Evolutionary conservation across 352 stramenopile species (phyloP).

Genomic region (Globisporangium acanthophoron): DNA sequence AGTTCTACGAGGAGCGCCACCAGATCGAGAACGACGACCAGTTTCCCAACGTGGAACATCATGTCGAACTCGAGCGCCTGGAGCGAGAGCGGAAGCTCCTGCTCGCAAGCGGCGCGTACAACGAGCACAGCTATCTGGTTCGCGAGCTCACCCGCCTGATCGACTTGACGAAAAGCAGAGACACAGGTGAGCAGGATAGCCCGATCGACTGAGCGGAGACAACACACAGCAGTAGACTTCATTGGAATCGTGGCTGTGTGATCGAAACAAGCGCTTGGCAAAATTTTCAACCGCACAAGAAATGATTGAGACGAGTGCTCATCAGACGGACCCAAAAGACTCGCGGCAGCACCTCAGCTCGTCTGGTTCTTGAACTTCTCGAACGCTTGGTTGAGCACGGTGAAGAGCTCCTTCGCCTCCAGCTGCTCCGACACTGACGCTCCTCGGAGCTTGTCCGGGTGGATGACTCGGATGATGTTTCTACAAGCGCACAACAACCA

Average conservation of each 20-base stretch:
- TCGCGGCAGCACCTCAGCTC: conserved; percentile 6
- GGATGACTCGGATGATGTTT: conserved; percentile 84
- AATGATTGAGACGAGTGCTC: not conserved
- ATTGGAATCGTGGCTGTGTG: not conserved
- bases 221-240: not conserved
- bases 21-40: conserved; percentile 11
- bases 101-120: conserved; percentile 53
- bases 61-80: conserved; percentile 39
- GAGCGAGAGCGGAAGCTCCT: conserved; percentile 49
- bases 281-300: not conserved
- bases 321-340: not conserved
- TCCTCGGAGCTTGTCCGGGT: conserved; percentile 81
- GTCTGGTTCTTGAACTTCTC: conserved; percentile 72
- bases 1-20: not conserved
- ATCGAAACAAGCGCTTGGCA: not conserved
- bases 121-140: conserved; percentile 57
- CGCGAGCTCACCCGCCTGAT: conserved; percentile 65
- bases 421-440: conserved; percentile 74
- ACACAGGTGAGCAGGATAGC: not conserved
- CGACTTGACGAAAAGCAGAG: conserved; percentile 18
- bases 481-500: conserved; percentile 18
- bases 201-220: not conserved
- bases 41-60: not conserved
- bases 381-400: conserved; percentile 84
- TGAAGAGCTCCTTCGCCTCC: conserved; percentile 85